Evolutionary conservation across 108 stramenopile species (phyloP).

Genomic region (Cyclotella sp.): DNA sequence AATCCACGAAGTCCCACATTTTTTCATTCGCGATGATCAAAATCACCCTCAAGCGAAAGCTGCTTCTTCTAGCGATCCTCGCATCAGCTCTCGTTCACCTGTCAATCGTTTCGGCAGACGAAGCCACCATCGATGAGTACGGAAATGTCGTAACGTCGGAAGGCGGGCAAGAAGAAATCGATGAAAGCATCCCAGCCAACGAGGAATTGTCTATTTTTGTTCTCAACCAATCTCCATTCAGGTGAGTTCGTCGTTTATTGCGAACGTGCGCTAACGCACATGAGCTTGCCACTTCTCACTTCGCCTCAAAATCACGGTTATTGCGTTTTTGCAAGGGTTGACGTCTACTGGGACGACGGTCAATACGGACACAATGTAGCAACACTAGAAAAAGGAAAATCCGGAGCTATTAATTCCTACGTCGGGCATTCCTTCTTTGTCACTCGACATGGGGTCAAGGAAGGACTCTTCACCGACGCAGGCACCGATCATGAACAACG

Average conservation of each 20-base stretch:
- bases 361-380: slow-evolving; percentile 49
- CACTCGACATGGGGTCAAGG: slow-evolving; percentile 69
- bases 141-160: slow-evolving; percentile 15
- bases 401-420: slow-evolving; percentile 36
- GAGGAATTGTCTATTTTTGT: slow-evolving; percentile 12
- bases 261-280: not conserved
- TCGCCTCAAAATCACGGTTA: not conserved
- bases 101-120: not conserved
- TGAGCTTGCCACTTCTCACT: slow-evolving; percentile 10
- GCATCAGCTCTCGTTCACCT: not conserved
- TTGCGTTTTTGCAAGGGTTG: slow-evolving; percentile 57
- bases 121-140: slow-evolving; percentile 26
- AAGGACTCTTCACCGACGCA: slow-evolving; percentile 55
- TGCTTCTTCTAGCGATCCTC: slow-evolving; percentile 8
- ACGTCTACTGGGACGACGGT: slow-evolving; percentile 70
- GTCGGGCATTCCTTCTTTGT: slow-evolving; percentile 63
- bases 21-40: not conserved
- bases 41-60: not conserved
- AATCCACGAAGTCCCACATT: too few species aligned
- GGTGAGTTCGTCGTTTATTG: not conserved
- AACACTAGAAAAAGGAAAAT: slow-evolving; percentile 45
- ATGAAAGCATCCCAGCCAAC: slow-evolving; percentile 12
- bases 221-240: slow-evolving; percentile 3
- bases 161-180: not conserved
- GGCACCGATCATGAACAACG: slow-evolving; percentile 37